Percentiles rank a stretch among this genome's conserved stretches.
These are phyloP conservation scores for Carex scoparia DNA, from an alignment of 176 grass and related monocot genomes.

Conservation along the genomic window DNA sequence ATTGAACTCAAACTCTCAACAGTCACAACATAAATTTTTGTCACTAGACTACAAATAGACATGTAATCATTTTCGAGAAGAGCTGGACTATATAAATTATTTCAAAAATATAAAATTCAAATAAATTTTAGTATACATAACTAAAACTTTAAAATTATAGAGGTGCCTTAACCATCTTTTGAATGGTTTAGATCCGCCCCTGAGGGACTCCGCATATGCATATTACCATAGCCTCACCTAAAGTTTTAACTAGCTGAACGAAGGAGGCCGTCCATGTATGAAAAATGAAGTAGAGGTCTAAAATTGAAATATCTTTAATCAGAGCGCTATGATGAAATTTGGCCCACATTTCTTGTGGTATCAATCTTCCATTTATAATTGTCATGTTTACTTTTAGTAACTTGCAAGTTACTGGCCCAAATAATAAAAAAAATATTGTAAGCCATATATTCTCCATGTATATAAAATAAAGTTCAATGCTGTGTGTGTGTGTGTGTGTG, in stretches of 20 bases:
- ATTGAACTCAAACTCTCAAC: too few species aligned
- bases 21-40: too few species aligned
- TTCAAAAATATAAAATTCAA: too few species aligned
- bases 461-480: not conserved
- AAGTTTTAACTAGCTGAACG: not conserved
- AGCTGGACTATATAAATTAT: too few species aligned
- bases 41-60: too few species aligned
- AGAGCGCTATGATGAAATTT: not conserved
- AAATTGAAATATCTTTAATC: not conserved
- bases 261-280: not conserved
- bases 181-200: too few species aligned
- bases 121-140: too few species aligned
- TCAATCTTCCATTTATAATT: not conserved
- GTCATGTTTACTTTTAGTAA: constrained; percentile 20
- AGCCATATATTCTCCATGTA: not conserved
- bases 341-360: not conserved
- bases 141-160: too few species aligned
- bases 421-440: not conserved
- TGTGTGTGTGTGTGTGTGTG: not conserved
- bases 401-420: not conserved
- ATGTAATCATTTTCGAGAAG: too few species aligned
- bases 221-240: too few species aligned
- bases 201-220: too few species aligned
- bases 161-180: too few species aligned
- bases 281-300: not conserved